Evolutionary conservation across 1,284 basidiomycete genomes (phyloP).

Genomic region (Ceratobasidium sp.): DNA sequence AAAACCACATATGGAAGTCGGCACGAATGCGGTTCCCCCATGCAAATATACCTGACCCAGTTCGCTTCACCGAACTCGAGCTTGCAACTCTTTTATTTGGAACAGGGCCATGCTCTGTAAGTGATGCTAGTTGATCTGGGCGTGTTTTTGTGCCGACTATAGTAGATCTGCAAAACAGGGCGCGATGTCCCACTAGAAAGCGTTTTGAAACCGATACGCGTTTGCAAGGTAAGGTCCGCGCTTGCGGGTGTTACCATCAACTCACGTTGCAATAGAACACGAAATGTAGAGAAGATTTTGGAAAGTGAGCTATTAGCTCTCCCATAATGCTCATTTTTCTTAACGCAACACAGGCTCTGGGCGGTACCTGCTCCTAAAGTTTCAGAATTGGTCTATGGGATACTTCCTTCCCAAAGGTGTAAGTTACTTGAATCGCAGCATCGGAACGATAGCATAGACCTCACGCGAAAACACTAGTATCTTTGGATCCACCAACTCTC

Average conservation of each 20-base stretch:
- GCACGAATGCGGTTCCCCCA: conserved; percentile 34
- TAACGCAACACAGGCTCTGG: neutral
- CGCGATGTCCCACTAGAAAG: neutral
- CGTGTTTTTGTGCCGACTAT: neutral
- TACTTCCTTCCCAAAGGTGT: conserved; percentile 9
- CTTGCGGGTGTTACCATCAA: neutral
- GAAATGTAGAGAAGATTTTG: conserved; percentile 13
- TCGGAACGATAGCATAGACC: neutral
- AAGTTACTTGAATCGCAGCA: neutral
- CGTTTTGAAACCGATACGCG: conserved; percentile 6
- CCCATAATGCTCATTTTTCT: neutral
- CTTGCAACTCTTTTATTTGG: conserved; percentile 27
- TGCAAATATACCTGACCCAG: conserved; percentile 27
- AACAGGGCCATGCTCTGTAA: conserved; percentile 17
- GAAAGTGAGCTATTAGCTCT: neutral
- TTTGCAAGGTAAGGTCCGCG: conserved; percentile 8
- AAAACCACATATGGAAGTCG: conserved; percentile 25
- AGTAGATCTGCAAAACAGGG: conserved; percentile 27
- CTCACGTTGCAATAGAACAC: neutral
- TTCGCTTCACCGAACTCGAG: conserved; percentile 32
- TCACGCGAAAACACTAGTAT: neutral
- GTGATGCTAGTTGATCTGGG: neutral
- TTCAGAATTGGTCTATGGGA: conserved; percentile 8
- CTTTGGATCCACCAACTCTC: neutral
- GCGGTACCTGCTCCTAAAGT: neutral